Conservation (phyloP, 164 flowering plant species). For the Stephania japonica region DNA sequence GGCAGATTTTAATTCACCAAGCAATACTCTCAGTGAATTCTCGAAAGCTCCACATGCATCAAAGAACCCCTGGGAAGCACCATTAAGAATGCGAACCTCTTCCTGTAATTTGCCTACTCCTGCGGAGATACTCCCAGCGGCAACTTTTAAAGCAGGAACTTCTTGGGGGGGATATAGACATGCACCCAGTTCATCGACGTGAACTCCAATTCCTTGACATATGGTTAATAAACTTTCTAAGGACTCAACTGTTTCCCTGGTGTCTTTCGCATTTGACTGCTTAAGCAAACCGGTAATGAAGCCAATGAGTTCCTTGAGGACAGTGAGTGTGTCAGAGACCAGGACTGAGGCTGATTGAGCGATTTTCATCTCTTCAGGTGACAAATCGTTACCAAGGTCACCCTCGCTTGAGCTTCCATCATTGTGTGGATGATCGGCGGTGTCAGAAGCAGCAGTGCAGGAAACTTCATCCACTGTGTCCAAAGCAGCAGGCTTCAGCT, state of each 20-base stretch:
- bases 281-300: conserved; percentile 54
- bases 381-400: conserved; percentile 65
- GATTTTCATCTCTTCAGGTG: conserved; percentile 75
- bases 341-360: conserved; percentile 39
- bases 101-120: conserved; percentile 25
- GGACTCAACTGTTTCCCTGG: conserved; percentile 34
- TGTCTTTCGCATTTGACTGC: conserved; percentile 28
- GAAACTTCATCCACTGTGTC: conserved; percentile 24
- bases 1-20: conserved; percentile 27
- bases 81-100: conserved; percentile 33
- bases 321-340: conserved; percentile 47
- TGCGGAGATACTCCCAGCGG: conserved; percentile 35
- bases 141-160: conserved; percentile 36
- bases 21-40: conserved; percentile 37
- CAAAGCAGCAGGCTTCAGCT: conserved; percentile 54
- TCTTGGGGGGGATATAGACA: conserved; percentile 92
- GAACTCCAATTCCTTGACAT: conserved; percentile 53
- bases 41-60: conserved; percentile 42
- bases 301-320: conserved; percentile 75
- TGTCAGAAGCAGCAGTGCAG: conserved; percentile 17
- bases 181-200: conserved; percentile 88
- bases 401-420: conserved; percentile 37
- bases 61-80: conserved; percentile 38
- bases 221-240: conserved; percentile 57
- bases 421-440: conserved; percentile 18